Base-by-base conservation (phyloP, 148 eudicot genomes). In the Nepenthes gracilis region DNA sequence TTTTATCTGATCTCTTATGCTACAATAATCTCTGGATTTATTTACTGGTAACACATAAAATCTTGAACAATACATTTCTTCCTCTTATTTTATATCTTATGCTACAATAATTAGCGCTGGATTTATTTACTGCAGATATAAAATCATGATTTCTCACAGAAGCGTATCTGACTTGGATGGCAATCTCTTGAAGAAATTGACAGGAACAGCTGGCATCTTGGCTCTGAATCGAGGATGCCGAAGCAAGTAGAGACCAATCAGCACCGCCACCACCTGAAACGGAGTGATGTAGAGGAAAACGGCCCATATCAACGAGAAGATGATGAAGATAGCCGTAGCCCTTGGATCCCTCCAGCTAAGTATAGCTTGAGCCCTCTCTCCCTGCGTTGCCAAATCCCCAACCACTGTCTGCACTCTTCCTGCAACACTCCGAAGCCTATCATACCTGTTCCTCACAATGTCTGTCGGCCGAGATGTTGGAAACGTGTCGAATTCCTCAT, bases 271-370 rank as follows among this genome's bases (percentile, higher is more conserved):
- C 3, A 83, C 76, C 78, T 92, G 98, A 51, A 92, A 88, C 1
- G 97, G 97, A 33, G 96, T 88, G 9, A 92, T 90, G 54, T 92
- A 92, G 35, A 92, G 78, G 62, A 92, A 34, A 32, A 91, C 80
- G 9, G 98, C 98, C 67, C 66, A 77, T 36, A 86, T 57, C 73
- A 92, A 64, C 2, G 96, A 67, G 53, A 92, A 63, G 59, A 92
- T 79, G 36, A 92, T 86, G 69, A 88, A 71, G 4, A 88, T 86
- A 1, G 96, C 94, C 0, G 98, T 92, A 0, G 95, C 96, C 61
- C 98, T 78, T 1, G 98, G 89, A 61, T 92, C 98, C 70, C 98
- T 72, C 98, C 98, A 92, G 75, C 88, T 76, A 35, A 92, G 76
- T 66, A 92, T 70, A 1, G 88, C 77, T 36, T 85, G 81, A 33